These are phyloP conservation scores for Jackrogersella multiformis DNA, from an alignment of 495 filamentous ascomycete genomes.

Conservation along the genomic window DNA sequence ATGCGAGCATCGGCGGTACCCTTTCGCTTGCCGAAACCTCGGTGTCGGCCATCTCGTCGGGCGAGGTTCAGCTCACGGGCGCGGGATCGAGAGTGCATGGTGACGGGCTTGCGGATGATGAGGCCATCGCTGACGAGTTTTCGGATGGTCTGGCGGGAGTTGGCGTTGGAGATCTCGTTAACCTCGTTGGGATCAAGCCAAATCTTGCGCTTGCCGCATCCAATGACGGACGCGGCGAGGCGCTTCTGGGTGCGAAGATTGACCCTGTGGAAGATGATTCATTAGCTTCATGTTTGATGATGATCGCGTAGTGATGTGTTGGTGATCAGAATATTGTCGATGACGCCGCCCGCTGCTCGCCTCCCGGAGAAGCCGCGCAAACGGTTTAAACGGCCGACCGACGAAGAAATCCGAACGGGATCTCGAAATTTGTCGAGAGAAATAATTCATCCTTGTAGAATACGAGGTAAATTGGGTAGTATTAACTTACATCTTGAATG, in stretches of 20 bases:
- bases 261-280: slow-evolving; percentile 72
- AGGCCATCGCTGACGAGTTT: slow-evolving; percentile 99
- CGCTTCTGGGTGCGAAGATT: slow-evolving; percentile 99
- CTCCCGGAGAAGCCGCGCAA: slow-evolving; percentile 12
- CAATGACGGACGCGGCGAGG: slow-evolving; percentile 96
- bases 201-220: slow-evolving; percentile 99
- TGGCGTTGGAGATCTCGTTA: slow-evolving; percentile 99
- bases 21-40: slow-evolving; percentile 99
- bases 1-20: slow-evolving; percentile 99
- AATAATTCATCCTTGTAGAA: background rate
- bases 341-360: slow-evolving; percentile 16
- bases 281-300: slow-evolving; percentile 46
- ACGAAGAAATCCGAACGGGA: slow-evolving; percentile 17
- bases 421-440: background rate
- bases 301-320: slow-evolving; percentile 6
- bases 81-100: slow-evolving; percentile 97
- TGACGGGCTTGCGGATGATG: slow-evolving; percentile 99
- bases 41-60: slow-evolving; percentile 91
- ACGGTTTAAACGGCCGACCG: slow-evolving; percentile 7
- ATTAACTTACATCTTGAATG: slow-evolving; percentile 51
- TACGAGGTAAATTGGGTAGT: background rate
- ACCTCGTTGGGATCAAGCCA: slow-evolving; percentile 99
- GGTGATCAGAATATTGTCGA: background rate
- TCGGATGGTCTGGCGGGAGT: slow-evolving; percentile 99
- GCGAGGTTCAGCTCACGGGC: slow-evolving; percentile 91